Evolutionary conservation across 352 stramenopile genomes (phyloP), one percentile per base, ranked within the genome.

Genomic region (Phytophthora podocarpi): DNA sequence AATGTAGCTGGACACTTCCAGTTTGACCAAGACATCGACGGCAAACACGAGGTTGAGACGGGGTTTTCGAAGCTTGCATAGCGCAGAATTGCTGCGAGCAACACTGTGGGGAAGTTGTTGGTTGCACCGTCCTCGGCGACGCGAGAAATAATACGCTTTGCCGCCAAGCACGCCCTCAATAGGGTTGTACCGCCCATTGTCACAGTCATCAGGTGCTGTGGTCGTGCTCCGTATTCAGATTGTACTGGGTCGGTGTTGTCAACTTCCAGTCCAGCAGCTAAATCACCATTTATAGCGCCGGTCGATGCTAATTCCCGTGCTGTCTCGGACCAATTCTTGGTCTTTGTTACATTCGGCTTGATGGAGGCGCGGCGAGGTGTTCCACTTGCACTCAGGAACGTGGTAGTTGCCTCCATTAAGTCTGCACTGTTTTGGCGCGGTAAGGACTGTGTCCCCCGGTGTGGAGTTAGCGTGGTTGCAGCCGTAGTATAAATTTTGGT

Each of bases 111-210:
- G 39, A 90, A 81, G 5, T 21, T 24, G 0, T 37, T 48, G 6
- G 59, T 41, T 18, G 16, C 42, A 6, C 57, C 18, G 8, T 86
- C 65, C 0, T 82, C 72, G 0, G 66, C 70, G 11, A 89, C 28
- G 1, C 80, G 80, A 21, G 57, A 79, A 11, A 87, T 54, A 2
- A 89, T 60, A 0, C 74, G 74, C 24, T 75, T 87, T 10, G 65
- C 69, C 13, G 64, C 43, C 7, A 77, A 40, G 24, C 72, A 72
- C 0, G 57, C 69, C 8, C 64, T 51, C 3, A 56, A 63, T 11
- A 85, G 49, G 0, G 59, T 71, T 20, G 58, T 75, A 1, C 41
- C 59, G 9, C 40, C 32, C 51, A 63, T 67, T 21, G 31, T n/a
- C n/a, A n/a, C n/a, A n/a, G n/a, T n/a, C n/a, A n/a, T 30, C 31